phyloP scores from a whole-genome alignment of 1,139 yeast species.

The Entelexis sorbosivorans region DNA sequence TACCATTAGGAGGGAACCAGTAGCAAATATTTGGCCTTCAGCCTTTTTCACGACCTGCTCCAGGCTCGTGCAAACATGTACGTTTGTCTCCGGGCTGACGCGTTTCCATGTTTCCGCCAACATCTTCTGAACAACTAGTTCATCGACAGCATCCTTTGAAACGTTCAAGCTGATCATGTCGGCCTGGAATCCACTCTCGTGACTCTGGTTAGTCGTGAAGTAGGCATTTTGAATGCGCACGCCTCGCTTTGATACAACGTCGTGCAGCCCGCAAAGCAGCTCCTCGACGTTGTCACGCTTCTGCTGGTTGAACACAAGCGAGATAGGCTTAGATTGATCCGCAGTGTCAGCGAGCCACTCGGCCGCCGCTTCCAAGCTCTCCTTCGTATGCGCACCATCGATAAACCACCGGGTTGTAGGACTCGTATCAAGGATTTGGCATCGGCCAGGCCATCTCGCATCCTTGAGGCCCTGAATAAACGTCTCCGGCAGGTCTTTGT shows the following conservation, averaged over 20 bases:
- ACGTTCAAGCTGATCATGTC: constrained; percentile 81
- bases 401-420: constrained; percentile 58
- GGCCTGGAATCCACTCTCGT: constrained; percentile 75
- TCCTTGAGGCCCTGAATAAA: constrained; percentile 54
- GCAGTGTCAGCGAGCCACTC: constrained; percentile 53
- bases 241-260: constrained; percentile 30
- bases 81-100: constrained; percentile 39
- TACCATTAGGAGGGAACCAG: constrained; percentile 87
- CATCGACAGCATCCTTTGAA: constrained; percentile 64
- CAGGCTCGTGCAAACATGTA: constrained; percentile 58
- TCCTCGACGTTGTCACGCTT: constrained; percentile 65
- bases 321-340: constrained; percentile 29
- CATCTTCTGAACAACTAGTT: constrained; percentile 66
- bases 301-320: constrained; percentile 80
- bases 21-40: constrained; percentile 64
- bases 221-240: constrained; percentile 59
- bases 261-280: constrained; percentile 45
- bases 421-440: constrained; percentile 51
- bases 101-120: constrained; percentile 60
- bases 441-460: constrained; percentile 89
- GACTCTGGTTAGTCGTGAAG: constrained; percentile 86
- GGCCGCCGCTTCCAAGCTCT: constrained; percentile 70
- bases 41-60: constrained; percentile 58
- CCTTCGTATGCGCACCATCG: constrained; percentile 95
- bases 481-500: constrained; percentile 43